Base-by-base conservation (phyloP, 2,329 filamentous ascomycete genomes). In the Cryphonectria nitschkei region DNA sequence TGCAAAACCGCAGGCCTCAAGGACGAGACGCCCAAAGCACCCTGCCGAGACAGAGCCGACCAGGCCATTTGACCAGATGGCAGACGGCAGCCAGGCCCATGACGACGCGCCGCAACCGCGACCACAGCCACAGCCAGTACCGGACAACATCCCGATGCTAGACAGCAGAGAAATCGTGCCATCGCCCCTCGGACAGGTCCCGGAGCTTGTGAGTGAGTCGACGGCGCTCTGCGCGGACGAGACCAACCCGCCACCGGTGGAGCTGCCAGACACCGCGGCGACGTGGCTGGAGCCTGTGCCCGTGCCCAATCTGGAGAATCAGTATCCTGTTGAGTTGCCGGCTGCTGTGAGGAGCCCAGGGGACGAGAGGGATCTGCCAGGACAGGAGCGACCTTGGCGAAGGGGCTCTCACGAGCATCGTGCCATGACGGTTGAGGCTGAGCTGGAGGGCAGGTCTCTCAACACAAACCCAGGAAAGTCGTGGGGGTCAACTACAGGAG, bases 131-230 rank as follows among this genome's bases (percentile, higher is more conserved):
- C 56, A 26, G 11, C 29, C 61, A 19, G 7, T 26, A 26, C 70
- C 76, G 0, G 73, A 72, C 5, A 39, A 9, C 37, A 66, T 81
- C 9, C 78, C 78, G 0, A 78, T 81, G 70, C 78, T 83, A 0
- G 80, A 82, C 70, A 75, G 79, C 56, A 74, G 77, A 5, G 77
- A 80, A 71, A 73, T 80, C 32, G 75, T 78, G 19, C 75, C 77
- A 19, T 78, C 84, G 50, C 84, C 85, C 0, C 79, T 86, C 1
- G 84, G 84, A 0, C 56, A 82, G 22, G 77, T 87, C 32, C 81
- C 84, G 3, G 85, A 87, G 76, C 83, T 87, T 78, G 76, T 83
- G 6, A 85, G 83, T 13, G 81, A 82, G 26, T 75, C 80, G 32
- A 85, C 84, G 0, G 80, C 78, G 0, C 73, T 73, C 9, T 82